phyloP scores from a whole-genome alignment of 1,284 basidiomycete species.

The Ganoderma multipileum region DNA sequence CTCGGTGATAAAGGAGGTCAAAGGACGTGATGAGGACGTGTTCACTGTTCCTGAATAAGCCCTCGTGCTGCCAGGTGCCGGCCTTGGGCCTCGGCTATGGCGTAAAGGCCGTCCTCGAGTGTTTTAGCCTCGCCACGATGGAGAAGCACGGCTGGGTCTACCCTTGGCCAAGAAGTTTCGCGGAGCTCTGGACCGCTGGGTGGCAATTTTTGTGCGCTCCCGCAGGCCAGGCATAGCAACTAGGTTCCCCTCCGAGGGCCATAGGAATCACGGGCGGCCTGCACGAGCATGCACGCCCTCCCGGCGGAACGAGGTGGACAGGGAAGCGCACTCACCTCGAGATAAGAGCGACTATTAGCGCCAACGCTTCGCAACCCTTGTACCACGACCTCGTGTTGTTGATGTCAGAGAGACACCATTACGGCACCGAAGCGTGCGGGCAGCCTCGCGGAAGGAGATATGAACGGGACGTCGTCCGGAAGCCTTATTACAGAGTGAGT shows the following conservation, averaged over 20 bases:
- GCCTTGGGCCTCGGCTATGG: background rate
- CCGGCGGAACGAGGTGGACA: background rate
- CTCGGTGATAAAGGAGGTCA: background rate
- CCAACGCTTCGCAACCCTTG: background rate
- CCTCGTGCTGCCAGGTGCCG: background rate
- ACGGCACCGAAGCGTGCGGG: slow-evolving; percentile 10
- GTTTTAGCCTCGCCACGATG: slow-evolving; percentile 3
- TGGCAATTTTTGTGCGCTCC: background rate
- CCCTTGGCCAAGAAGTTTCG: slow-evolving; percentile 2
- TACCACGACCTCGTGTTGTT: background rate
- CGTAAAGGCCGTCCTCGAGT: background rate
- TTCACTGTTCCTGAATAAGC: background rate
- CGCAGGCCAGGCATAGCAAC: background rate
- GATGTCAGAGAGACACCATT: slow-evolving; percentile 1
- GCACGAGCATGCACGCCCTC: background rate
- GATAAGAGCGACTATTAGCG: background rate
- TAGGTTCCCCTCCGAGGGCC: background rate
- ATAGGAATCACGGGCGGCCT: background rate
- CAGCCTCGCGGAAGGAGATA: slow-evolving; percentile 7
- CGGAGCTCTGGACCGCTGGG: slow-evolving; percentile 5
- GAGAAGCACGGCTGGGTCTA: background rate
- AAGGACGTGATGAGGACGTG: slow-evolving; percentile 3
- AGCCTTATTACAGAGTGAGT: slow-evolving; percentile 1
- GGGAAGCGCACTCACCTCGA: background rate
- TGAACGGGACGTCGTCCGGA: background rate